Base-by-base conservation (phyloP, 176 grass and related monocot genomes). In the Cymbopogon citratus region DNA sequence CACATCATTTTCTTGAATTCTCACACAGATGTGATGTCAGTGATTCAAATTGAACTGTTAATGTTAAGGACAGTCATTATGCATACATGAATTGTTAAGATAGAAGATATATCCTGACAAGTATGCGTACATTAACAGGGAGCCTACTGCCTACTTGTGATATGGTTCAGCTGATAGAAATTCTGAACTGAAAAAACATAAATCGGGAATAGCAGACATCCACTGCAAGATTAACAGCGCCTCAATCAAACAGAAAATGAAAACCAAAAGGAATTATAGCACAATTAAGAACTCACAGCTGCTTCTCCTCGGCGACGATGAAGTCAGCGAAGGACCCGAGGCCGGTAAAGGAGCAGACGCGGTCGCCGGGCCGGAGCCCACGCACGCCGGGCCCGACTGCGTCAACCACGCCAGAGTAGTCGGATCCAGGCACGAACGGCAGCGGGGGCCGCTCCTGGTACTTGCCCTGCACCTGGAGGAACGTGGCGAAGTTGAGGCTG, bases 341-440 rank as follows among this genome's bases (percentile, higher is more conserved):
- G 66, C 13, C 5, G 12, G 73, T 74, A n/a, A 95, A 11, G 71
- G 88, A 89, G 82, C 90, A 92, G 76, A 95, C 95, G 59, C 78
- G 91, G 26, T 98, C 92, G 5, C 90, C 95, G 19, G 88, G 69
- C 44, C 91, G 85, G 33, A 98, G 60, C 61, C 41, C 69, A 31
- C 78, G 84, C 38, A 94, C 95, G 48, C 29, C 62, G 69, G 81
- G 82, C 5, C 95, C 95, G 43, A 94, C 87, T 7, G 92, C 88
- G 25, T 98, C 90, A n/a, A 98, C 90, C 77, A 98, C 75, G 8
- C 95, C 90, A 1, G 92, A 82, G 84, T 92, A 98, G 75, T 95
- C 95, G 11, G 92, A 98, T 2, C 92, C 95, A 1, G 90, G 90
- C 13, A 98, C 61, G 41, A 91, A 94, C 14, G 95, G 92, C 25